Conservation (phyloP, 2,329 filamentous ascomycete species). For the Phyllosticta ampelicida region DNA sequence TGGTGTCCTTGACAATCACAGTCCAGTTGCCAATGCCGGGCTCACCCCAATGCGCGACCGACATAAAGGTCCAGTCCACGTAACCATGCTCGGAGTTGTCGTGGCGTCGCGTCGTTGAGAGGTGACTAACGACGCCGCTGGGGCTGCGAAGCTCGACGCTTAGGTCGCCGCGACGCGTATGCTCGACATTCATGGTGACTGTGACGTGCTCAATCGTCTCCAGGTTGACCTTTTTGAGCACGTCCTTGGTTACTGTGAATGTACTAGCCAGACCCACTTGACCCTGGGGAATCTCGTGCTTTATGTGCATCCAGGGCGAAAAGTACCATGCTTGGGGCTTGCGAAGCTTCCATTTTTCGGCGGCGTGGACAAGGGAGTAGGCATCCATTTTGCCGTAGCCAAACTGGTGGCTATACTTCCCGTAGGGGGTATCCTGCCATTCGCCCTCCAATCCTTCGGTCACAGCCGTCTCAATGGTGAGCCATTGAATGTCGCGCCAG, state of each 20-base stretch:
- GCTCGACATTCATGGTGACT: constrained; percentile 91
- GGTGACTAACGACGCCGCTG: constrained; percentile 66
- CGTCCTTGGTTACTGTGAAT: constrained; percentile 74
- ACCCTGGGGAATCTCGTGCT: constrained; percentile 76
- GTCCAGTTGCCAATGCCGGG: constrained; percentile 82
- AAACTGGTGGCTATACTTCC: constrained; percentile 87
- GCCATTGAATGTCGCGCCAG: constrained; percentile 92
- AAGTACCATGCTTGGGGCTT: constrained; percentile 95
- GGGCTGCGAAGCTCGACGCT: constrained; percentile 89
- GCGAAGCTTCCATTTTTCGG: constrained; percentile 75
- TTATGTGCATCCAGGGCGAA: constrained; percentile 88
- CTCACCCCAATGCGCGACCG: constrained; percentile 93
- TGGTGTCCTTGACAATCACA: constrained; percentile 75
- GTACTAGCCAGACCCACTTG: constrained; percentile 63
- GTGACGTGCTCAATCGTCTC: constrained; percentile 88
- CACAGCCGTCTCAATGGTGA: constrained; percentile 74
- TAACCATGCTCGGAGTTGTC: constrained; percentile 65
- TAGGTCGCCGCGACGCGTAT: constrained; percentile 77
- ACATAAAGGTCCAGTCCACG: constrained; percentile 98
- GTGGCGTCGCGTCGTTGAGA: constrained; percentile 61
- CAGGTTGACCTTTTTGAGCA: constrained; percentile 73
- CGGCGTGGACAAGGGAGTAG: constrained; percentile 71
- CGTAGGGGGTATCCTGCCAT: constrained; percentile 73
- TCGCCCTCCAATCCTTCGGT: constrained; percentile 67
- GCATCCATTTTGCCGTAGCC: constrained; percentile 94